These are phyloP conservation scores for Lasiodiplodia theobromae DNA, from an alignment of 2,329 filamentous ascomycete genomes.

Conservation along the genomic window DNA sequence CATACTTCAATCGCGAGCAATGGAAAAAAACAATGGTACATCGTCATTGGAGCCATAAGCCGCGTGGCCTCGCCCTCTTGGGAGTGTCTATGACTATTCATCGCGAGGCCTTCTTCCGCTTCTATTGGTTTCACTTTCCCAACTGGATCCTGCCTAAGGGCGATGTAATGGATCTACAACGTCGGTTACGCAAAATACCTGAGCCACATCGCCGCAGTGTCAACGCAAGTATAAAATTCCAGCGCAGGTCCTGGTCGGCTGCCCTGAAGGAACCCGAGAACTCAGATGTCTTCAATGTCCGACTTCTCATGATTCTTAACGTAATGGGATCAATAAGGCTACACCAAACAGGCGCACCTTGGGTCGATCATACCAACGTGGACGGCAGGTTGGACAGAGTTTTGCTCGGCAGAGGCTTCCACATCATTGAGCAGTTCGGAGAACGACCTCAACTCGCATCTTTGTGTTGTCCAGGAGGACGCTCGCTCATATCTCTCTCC, in stretches of 20 bases:
- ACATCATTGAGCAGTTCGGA: not conserved
- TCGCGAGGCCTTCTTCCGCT: not conserved
- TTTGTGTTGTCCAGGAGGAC: no score
- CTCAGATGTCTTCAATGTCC: not conserved
- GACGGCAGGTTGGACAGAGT: not conserved
- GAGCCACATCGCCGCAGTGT: not conserved
- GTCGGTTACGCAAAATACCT: not conserved
- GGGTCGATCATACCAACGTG: not conserved
- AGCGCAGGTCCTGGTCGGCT: no score
- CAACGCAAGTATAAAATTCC: not conserved
- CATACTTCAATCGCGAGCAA: not conserved
- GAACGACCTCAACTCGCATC: no score
- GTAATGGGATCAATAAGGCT: not conserved
- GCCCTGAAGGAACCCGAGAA: not conserved
- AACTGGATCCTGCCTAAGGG: not conserved
- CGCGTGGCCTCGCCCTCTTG: not conserved
- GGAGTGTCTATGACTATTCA: not conserved
- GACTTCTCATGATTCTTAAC: not conserved
- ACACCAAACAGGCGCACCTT: not conserved
- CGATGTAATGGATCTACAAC: not conserved
- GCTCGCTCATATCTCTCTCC: not conserved
- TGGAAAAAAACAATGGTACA: not conserved
- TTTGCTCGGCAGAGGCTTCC: not conserved
- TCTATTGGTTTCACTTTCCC: slow-evolving; percentile 18
- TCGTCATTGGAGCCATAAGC: slow-evolving; percentile 6